Evolutionary conservation across 83 land plant genomes (phyloP), one percentile per base, ranked within the genome.

Genomic region (Picea mariana): DNA sequence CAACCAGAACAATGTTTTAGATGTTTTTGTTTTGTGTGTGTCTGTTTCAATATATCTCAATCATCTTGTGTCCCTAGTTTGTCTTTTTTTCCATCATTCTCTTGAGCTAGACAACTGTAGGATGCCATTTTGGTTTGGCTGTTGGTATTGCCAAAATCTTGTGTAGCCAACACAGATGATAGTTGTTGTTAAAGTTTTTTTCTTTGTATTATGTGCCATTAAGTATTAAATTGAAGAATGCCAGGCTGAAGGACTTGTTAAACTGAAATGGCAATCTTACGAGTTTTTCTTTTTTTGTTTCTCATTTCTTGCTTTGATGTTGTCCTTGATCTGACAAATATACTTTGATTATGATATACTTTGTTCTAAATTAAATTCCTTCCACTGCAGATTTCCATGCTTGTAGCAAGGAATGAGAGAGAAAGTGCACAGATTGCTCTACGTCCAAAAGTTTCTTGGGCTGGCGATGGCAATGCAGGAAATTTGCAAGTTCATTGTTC

Each of bases 401-500:
- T 97, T 81, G 98, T 92, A 9, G 99, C 99, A 64, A 89, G 99
- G 81, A 97, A 95, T 86, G 99, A 95, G 82, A 95, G 93, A 66
- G 99, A 97, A 85, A 95, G 98, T 87, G 92, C 87, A 52, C 99
- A 97, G 83, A 85, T 97, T 84, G 97, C 99, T 49, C 61, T 97
- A 71, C 96, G 98, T 34, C 98, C 99, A 38, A 97, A 97, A 88
- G 84, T 95, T 67, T 94, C 98, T 7, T 97, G 99, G 99, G 87
- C 87, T n/a, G 84, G 89, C 81, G 85, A 85, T 83, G 90, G 85
- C 69, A 67, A 84, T 88, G 95, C 93, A n/a, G 98, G 98, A 18
- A 47, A 72, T 82, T 92, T 96, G 17, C 97, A 96, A 85, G 85
- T 97, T 75, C 95, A 93, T 23, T 92, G 92, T 82, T 85, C 87